Conservation (phyloP, 805 yeast species). For the Hanseniaspora jakobsenii region DNA sequence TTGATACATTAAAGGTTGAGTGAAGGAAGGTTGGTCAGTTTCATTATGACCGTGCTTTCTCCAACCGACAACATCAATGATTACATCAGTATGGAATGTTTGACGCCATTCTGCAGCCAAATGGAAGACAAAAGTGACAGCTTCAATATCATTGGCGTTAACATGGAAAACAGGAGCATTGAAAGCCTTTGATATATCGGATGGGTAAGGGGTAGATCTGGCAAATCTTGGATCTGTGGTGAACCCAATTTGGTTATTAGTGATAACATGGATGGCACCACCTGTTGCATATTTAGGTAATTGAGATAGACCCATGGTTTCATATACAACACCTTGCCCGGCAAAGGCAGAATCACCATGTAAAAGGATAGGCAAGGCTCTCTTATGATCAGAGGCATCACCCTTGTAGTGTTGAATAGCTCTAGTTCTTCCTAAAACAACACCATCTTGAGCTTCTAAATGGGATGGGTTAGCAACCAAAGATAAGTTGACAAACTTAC, state of each 20-base stretch:
- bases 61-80: slow-evolving; percentile 95
- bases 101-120: slow-evolving; percentile 99
- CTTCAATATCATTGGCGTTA: slow-evolving; percentile 95
- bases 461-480: slow-evolving; percentile 98
- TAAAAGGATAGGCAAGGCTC: slow-evolving; percentile 82
- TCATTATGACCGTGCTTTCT: slow-evolving; percentile 98
- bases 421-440: slow-evolving; percentile 94
- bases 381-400: slow-evolving; percentile 69
- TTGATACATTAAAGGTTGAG: slow-evolving; percentile 96
- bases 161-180: slow-evolving; percentile 99
- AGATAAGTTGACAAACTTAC: slow-evolving; percentile 88
- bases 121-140: slow-evolving; percentile 79
- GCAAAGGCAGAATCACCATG: slow-evolving; percentile 99
- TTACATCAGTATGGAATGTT: slow-evolving; percentile 89
- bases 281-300: slow-evolving; percentile 95
- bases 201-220: slow-evolving; percentile 95
- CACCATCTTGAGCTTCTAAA: slow-evolving; percentile 98
- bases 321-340: slow-evolving; percentile 98
- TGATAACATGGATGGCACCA: slow-evolving; percentile 93
- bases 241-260: slow-evolving; percentile 98
- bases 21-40: slow-evolving; percentile 97
- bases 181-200: slow-evolving; percentile 91
- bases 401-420: slow-evolving; percentile 85
- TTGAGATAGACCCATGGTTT: slow-evolving; percentile 87
- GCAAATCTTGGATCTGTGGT: slow-evolving; percentile 97